Conservation (phyloP, 345 rosid genomes). For the Cardamine occulta region DNA sequence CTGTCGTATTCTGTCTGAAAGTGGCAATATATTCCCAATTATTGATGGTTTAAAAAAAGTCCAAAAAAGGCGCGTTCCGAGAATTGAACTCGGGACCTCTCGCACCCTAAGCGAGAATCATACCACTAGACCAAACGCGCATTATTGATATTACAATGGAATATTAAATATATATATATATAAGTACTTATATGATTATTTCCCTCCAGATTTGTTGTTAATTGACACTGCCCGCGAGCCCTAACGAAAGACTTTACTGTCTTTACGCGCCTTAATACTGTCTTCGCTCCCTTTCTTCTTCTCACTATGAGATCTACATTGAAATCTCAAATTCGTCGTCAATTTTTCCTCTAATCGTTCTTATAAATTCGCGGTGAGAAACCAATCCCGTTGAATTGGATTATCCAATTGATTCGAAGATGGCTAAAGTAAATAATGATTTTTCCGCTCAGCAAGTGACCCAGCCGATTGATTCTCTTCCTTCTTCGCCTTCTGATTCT, state of each 20-base stretch:
- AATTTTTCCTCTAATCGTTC: not conserved
- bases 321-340: not conserved
- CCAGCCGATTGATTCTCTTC: conserved; percentile 46
- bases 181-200: not conserved
- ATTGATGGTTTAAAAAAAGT: too few species aligned
- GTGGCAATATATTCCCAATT: too few species aligned
- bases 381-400: conserved; percentile 14
- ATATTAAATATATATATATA: accelerated
- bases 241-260: conserved; percentile 37
- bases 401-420: conserved; percentile 34
- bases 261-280: conserved; percentile 35
- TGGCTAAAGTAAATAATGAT: conserved; percentile 31
- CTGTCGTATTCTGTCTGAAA: too few species aligned
- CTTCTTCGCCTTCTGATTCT: conserved; percentile 37
- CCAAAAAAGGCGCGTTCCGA: conserved; percentile 55
- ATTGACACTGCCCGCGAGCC: conserved; percentile 30
- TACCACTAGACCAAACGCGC: conserved; percentile 94
- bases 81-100: conserved; percentile 87
- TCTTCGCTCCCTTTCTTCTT: not conserved
- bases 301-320: conserved; percentile 6
- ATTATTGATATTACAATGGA: accelerated
- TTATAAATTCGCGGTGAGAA: not conserved
- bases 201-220: conserved; percentile 29
- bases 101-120: conserved; percentile 93
- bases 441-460: conserved; percentile 34